Conservation (phyloP, 1,139 yeast species). For the Candida tunisiensis region DNA sequence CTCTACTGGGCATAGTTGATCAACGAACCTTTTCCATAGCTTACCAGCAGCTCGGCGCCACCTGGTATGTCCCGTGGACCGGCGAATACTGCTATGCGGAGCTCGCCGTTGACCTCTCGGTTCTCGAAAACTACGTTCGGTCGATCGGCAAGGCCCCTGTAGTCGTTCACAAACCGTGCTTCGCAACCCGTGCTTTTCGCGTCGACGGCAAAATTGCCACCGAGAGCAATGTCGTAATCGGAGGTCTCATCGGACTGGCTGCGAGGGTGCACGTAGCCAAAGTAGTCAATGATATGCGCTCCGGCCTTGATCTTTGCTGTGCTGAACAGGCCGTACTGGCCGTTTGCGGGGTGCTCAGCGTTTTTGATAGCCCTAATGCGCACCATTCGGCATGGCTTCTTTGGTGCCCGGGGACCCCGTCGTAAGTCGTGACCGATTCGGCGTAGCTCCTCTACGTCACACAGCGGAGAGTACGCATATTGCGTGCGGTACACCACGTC, state of each 20-base stretch:
- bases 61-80: slow-evolving; percentile 7
- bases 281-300: slow-evolving; percentile 11
- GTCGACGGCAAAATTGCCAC: slow-evolving; percentile 10
- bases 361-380: slow-evolving; percentile 9
- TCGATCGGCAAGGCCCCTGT: slow-evolving; percentile 10
- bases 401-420: not conserved
- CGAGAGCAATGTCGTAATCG: slow-evolving; percentile 13
- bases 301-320: slow-evolving; percentile 9
- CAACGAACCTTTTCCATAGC: slow-evolving; percentile 10
- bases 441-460: not conserved
- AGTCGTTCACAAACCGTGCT: slow-evolving; percentile 16
- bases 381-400: slow-evolving; percentile 5
- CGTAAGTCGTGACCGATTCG: not conserved
- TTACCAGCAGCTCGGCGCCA: slow-evolving; percentile 12
- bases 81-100: slow-evolving; percentile 10
- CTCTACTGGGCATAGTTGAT: not conserved
- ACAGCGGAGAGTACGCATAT: not conserved
- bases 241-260: slow-evolving; percentile 10
- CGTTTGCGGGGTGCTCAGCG: slow-evolving; percentile 12
- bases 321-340: slow-evolving; percentile 13
- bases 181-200: slow-evolving; percentile 12
- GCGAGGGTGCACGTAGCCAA: slow-evolving; percentile 12
- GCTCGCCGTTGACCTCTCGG: slow-evolving; percentile 8
- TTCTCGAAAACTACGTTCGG: slow-evolving; percentile 14
- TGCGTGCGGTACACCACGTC: not conserved